Base-by-base conservation (phyloP, 345 rosid genomes). In the Hibiscus mutabilis region DNA sequence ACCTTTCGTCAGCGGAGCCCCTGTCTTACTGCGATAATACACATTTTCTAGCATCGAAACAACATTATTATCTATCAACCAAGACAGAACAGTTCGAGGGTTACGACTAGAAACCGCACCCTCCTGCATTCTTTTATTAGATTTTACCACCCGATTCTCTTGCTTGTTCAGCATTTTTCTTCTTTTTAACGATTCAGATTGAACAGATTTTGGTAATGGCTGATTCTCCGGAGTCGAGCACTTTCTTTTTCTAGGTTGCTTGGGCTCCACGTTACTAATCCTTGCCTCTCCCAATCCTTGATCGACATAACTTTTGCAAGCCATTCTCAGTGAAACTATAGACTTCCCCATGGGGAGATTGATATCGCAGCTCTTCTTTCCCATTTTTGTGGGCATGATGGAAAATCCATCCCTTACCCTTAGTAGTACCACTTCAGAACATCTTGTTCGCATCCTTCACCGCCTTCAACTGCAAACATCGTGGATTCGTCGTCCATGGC, bases 51-150 rank as follows among this genome's bases (percentile, higher is more conserved):
- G 27, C 0, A 67, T 44, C 55, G 70, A 29, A 10, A 86, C 66
- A 12, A 40, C 75, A 25, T 76, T 74, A 57, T 78, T 82, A 40
- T 84, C 86, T 6, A 84, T 82, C 76, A 84, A 66, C 80, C 78
- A 77, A 18, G 85, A 77, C n/a, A 88, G 72, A 27, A 74, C 15
- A 2, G 68, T 79, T 25, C 40, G 33, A 19, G 79, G 84, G 15
- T 71, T 68, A 59, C 49, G 33, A 46, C 47, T 0, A 11, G 16
- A 65, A 59, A 10, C 2, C 19, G 19, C 65, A 47, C 11, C 51
- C 49, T 63, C 51, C 60, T 15, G 3, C 13, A 10, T 10, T 40
- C 46, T 40, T 40, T 10, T 40, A 9, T 10, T 8, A 40, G 46
- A 40, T 46, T 46, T 46, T 18, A 47, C 59, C 3, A 49, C 19